A percentile compares a stretch with the other conserved stretches of the same genome.
Evolutionary conservation across 306 rosid genomes (phyloP).

Genomic region (Macrotyloma uniflorum): DNA sequence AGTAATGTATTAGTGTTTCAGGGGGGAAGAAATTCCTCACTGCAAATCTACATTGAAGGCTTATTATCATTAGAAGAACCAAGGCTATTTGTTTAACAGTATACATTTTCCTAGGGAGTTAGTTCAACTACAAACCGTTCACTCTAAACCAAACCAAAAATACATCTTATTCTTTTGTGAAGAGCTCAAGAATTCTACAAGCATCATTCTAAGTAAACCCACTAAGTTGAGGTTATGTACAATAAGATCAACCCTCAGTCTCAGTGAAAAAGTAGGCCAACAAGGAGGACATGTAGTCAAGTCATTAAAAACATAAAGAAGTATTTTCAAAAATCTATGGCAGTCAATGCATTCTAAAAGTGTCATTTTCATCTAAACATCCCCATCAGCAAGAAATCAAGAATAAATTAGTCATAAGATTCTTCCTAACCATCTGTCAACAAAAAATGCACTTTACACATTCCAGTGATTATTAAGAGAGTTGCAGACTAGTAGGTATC

Average conservation of each 20-base stretch:
- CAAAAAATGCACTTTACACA: background rate
- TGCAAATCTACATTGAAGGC: background rate
- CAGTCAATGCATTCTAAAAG: background rate
- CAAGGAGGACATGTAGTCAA: background rate
- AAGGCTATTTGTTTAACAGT: background rate
- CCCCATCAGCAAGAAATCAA: background rate
- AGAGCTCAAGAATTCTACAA: background rate
- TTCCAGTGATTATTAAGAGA: background rate
- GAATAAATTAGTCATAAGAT: background rate
- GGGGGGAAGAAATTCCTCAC: background rate
- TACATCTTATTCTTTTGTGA: background rate
- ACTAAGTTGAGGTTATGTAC: background rate
- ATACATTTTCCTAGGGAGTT: background rate
- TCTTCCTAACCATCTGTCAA: slow-evolving; percentile 15
- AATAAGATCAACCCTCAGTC: background rate
- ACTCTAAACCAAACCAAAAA: background rate
- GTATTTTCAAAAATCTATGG: background rate
- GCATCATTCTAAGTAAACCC: background rate
- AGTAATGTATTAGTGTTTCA: background rate
- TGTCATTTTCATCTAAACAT: slow-evolving; percentile 4
- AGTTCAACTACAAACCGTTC: background rate
- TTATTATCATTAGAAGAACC: background rate
- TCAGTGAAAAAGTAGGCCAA: too few species aligned
- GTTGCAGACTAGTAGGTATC: background rate
- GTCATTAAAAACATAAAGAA: background rate